phyloP scores from a whole-genome alignment of 169 alveolate genomes.

The Plasmodium vivax region DNA sequence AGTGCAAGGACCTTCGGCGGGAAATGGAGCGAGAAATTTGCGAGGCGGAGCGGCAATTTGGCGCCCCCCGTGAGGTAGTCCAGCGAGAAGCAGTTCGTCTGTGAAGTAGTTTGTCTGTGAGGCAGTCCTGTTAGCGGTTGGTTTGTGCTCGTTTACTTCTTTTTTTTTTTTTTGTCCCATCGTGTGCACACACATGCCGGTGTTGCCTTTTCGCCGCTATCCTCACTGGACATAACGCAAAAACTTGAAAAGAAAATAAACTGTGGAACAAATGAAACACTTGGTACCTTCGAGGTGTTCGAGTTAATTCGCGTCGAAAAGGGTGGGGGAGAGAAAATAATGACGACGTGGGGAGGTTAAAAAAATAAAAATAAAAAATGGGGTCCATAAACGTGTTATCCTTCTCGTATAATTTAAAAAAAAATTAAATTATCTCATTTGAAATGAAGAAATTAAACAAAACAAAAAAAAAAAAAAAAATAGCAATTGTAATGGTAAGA shows the following conservation, averaged over 20 bases:
- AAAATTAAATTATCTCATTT: not conserved
- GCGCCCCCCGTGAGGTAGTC: not conserved
- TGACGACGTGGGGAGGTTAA: not conserved
- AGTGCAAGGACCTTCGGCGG: not conserved
- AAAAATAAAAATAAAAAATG: not conserved
- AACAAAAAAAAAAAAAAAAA: not conserved
- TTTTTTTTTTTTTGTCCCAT: too few species aligned
- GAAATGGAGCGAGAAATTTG: constrained; percentile 9
- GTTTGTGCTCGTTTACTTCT: too few species aligned
- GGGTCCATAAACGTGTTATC: not conserved
- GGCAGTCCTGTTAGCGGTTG: too few species aligned
- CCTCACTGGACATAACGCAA: not conserved
- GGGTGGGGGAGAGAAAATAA: not conserved
- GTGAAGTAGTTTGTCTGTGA: not conserved
- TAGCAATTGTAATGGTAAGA: not conserved
- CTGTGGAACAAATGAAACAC: not conserved
- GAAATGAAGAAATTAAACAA: not conserved
- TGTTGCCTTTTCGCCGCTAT: not conserved
- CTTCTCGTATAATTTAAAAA: not conserved
- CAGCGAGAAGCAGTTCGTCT: too few species aligned
- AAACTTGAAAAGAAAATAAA: not conserved
- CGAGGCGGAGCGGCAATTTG: not conserved
- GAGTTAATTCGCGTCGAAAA: not conserved
- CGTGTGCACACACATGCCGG: not conserved
- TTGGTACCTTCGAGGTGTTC: not conserved